Percentiles rank a stretch among this genome's conserved stretches.
These are phyloP conservation scores for Termitomyces sp. DNA, from an alignment of 768 basidiomycete species.

Conservation along the genomic window DNA sequence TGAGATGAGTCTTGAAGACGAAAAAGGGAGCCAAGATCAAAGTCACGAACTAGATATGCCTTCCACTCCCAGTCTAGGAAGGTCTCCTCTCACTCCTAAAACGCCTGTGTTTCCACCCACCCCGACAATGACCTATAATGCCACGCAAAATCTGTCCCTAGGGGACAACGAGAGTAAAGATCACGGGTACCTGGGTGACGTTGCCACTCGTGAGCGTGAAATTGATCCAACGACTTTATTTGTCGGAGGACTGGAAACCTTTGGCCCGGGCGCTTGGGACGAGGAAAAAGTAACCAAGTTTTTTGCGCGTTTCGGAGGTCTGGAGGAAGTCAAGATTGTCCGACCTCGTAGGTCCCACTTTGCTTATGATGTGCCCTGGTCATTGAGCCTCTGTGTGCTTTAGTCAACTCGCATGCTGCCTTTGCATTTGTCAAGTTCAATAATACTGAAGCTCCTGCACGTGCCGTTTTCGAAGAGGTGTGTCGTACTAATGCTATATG, in stretches of 20 bases:
- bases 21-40: slow-evolving; percentile 14
- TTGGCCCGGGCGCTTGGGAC: slow-evolving; percentile 61
- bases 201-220: slow-evolving; percentile 26
- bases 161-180: slow-evolving; percentile 21
- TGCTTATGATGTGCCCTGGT: background rate
- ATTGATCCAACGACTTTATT: slow-evolving; percentile 69
- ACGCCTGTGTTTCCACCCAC: slow-evolving; percentile 47
- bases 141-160: slow-evolving; percentile 24
- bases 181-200: slow-evolving; percentile 13
- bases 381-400: background rate
- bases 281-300: slow-evolving; percentile 54
- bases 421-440: slow-evolving; percentile 78
- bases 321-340: slow-evolving; percentile 63
- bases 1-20: slow-evolving; percentile 1
- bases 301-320: slow-evolving; percentile 59
- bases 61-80: slow-evolving; percentile 38
- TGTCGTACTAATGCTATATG: background rate
- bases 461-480: slow-evolving; percentile 65
- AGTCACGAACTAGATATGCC: slow-evolving; percentile 36
- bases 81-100: slow-evolving; percentile 46
- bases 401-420: slow-evolving; percentile 60
- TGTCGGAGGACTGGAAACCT: slow-evolving; percentile 69
- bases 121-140: slow-evolving; percentile 35
- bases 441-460: slow-evolving; percentile 56
- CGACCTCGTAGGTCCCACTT: slow-evolving; percentile 45